Conservation (phyloP, 2,329 filamentous ascomycete genomes). For the Fusarium brevicatenulatum region DNA sequence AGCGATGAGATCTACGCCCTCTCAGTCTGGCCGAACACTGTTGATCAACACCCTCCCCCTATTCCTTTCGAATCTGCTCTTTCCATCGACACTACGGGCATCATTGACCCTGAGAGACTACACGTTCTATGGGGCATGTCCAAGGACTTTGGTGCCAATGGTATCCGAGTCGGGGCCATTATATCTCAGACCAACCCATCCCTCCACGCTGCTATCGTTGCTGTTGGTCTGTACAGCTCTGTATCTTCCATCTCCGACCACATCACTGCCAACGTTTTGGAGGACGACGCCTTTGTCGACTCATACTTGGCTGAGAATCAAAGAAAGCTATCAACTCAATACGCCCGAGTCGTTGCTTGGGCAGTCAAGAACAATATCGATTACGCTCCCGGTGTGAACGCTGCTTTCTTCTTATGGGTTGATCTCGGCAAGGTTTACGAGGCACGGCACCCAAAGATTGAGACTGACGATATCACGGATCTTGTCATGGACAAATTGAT, state of each 20-base stretch:
- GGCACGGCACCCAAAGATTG: constrained; percentile 18
- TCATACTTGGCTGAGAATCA: constrained; percentile 57
- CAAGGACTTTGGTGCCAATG: constrained; percentile 67
- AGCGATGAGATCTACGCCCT: constrained; percentile 62
- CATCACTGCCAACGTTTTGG: constrained; percentile 54
- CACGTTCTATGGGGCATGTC: constrained; percentile 61
- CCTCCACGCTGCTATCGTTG: constrained; percentile 52
- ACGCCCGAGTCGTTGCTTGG: constrained; percentile 51
- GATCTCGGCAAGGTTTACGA: constrained; percentile 53
- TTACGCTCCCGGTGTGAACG: constrained; percentile 60
- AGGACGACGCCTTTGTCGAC: constrained; percentile 56
- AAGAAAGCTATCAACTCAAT: constrained; percentile 51
- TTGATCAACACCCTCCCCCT: constrained; percentile 41
- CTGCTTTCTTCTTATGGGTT: constrained; percentile 66
- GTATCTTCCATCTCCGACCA: constrained; percentile 57
- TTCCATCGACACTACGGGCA: constrained; percentile 53
- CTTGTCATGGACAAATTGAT: constrained; percentile 46
- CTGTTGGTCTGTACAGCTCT: constrained; percentile 55
- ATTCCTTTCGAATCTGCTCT: constrained; percentile 58
- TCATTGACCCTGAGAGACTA: constrained; percentile 60
- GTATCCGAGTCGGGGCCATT: constrained; percentile 62
- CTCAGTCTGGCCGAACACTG: constrained; percentile 58
- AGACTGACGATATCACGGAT: constrained; percentile 38
- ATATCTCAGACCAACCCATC: constrained; percentile 57
- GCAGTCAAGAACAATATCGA: constrained; percentile 54